These are phyloP conservation scores for Erodium texanum DNA, from an alignment of 441 rosid genomes.

Conservation along the genomic window DNA sequence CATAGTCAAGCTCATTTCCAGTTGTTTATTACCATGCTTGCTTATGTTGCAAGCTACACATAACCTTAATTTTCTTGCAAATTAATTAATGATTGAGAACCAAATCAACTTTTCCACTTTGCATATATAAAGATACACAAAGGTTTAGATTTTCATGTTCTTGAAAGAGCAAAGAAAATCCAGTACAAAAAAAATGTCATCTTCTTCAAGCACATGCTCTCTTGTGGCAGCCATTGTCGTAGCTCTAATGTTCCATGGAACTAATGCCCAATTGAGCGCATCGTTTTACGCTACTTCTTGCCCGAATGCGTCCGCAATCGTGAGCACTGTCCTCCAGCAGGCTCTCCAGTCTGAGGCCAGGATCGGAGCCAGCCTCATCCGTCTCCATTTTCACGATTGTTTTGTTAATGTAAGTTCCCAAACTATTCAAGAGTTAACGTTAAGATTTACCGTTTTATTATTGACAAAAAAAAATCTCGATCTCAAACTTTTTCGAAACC, in stretches of 20 bases:
- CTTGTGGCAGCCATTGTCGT: constrained; percentile 4
- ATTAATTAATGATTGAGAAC: not conserved
- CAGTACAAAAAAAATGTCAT: not conserved
- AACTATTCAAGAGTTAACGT: too few relatives aligned
- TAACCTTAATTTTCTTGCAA: not conserved
- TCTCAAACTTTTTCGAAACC: too few relatives aligned
- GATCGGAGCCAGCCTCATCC: constrained; percentile 47
- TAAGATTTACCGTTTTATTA: not conserved
- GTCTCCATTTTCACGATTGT: constrained; percentile 60
- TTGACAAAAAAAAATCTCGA: too few relatives aligned
- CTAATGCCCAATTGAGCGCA: constrained; percentile 39
- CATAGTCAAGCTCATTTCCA: not conserved
- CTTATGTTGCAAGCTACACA: not conserved
- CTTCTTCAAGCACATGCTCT: not conserved
- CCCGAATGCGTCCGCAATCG: constrained; percentile 40
- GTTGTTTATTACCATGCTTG: not conserved
- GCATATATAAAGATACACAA: not conserved
- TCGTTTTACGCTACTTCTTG: constrained; percentile 38
- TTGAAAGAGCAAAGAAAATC: too few relatives aligned
- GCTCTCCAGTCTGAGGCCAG: constrained; percentile 39
- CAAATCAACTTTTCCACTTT: not conserved
- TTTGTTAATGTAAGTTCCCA: constrained; percentile 40
- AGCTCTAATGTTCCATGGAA: constrained; percentile 7
- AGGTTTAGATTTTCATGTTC: not conserved
- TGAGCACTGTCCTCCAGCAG: constrained; percentile 32